phyloP scores from a whole-genome alignment of 768 basidiomycete genomes.

The Pluteus cervinus region DNA sequence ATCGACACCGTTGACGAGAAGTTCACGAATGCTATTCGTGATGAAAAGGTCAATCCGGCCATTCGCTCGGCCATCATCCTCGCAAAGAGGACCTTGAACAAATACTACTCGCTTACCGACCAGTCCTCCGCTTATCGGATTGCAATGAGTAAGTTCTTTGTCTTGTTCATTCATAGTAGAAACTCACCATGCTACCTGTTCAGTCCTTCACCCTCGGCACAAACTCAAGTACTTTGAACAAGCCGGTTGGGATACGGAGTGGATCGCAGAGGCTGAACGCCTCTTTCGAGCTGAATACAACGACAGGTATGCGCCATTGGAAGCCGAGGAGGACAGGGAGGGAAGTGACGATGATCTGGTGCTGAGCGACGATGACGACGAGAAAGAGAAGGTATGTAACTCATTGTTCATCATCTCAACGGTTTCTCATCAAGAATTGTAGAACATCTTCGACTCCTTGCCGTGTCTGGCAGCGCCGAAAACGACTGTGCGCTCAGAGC shows the following conservation, averaged over 20 bases:
- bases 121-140: neutral
- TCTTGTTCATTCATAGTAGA: neutral
- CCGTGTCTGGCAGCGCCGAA: neutral
- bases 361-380: neutral
- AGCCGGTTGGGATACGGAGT: constrained; percentile 5
- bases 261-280: constrained; percentile 20
- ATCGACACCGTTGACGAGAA: constrained; percentile 10
- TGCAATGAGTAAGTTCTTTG: constrained; percentile 1
- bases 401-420: too few relatives aligned
- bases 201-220: constrained; percentile 1
- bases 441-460: neutral
- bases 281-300: too few relatives aligned
- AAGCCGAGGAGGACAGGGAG: neutral
- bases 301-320: neutral
- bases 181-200: neutral
- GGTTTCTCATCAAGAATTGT: too few relatives aligned
- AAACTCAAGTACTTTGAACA: neutral
- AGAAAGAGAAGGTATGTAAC: neutral
- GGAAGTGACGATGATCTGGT: neutral
- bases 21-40: constrained; percentile 4
- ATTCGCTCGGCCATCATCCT: neutral
- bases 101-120: neutral
- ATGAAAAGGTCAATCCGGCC: neutral
- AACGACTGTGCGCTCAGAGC: neutral
- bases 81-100: neutral